Evolutionary conservation across 2,329 filamentous ascomycete species (phyloP).

Genomic region (Hansfordia pulvinata): DNA sequence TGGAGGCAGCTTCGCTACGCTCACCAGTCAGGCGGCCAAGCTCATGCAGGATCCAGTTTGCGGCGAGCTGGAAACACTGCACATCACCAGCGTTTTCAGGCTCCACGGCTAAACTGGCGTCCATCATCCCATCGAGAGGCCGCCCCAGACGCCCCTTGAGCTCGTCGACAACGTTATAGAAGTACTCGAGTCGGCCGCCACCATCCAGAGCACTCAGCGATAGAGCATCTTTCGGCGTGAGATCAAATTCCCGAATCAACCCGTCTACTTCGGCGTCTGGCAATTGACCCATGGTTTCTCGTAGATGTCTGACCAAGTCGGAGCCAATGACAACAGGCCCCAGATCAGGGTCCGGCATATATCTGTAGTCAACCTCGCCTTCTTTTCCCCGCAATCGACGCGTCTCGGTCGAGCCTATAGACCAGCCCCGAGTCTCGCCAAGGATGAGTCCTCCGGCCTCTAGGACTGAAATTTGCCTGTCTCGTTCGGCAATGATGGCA

Average conservation of each 20-base stretch:
- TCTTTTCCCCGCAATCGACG: conserved; percentile 79
- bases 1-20: conserved; percentile 16
- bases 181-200: conserved; percentile 71
- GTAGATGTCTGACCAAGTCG: conserved; percentile 54
- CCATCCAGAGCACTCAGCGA: conserved; percentile 66
- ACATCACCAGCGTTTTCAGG: conserved; percentile 9
- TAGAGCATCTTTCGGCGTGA: conserved; percentile 72
- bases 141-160: conserved; percentile 18
- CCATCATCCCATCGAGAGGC: conserved; percentile 7
- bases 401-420: conserved; percentile 71
- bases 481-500: conserved; percentile 80
- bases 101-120: background rate
- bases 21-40: conserved; percentile 54
- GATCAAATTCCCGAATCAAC: conserved; percentile 47
- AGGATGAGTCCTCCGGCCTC: conserved; percentile 61
- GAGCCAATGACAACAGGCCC: conserved; percentile 62
- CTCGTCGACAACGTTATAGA: conserved; percentile 48
- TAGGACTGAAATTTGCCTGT: conserved; percentile 73
- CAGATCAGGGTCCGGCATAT: conserved; percentile 95
- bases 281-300: conserved; percentile 48
- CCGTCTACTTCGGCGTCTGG: conserved; percentile 58
- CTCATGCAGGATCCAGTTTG: conserved; percentile 63
- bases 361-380: conserved; percentile 92
- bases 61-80: conserved; percentile 30
- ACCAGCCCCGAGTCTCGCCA: conserved; percentile 90